Conservation (phyloP, 345 rosid genomes). For the Psidium guajava region DNA sequence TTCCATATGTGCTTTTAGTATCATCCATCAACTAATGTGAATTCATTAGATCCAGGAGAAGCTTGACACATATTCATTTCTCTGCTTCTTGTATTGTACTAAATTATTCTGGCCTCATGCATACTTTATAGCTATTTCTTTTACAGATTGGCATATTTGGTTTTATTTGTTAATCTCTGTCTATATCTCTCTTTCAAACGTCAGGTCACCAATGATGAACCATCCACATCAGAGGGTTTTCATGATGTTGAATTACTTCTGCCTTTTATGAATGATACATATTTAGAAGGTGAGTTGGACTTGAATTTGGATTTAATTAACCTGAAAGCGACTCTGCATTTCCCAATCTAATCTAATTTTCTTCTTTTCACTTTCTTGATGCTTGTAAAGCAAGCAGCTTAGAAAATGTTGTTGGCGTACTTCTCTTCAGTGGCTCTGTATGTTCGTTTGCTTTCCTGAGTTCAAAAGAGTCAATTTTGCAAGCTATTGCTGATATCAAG, state of each 20-base stretch:
- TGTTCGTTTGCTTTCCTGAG: conserved; percentile 60
- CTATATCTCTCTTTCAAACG: not conserved
- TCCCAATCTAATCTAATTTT: not conserved
- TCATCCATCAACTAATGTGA: not conserved
- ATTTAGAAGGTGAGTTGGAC: conserved; percentile 35
- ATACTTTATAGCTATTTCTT: not conserved
- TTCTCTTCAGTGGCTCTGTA: conserved; percentile 51
- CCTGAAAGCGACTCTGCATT: not conserved
- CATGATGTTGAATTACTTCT: conserved; percentile 73
- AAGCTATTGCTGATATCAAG: conserved; percentile 80
- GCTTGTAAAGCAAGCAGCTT: conserved; percentile 49
- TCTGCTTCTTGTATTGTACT: not conserved
- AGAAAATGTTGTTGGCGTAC: conserved; percentile 50
- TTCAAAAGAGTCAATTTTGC: conserved; percentile 67
- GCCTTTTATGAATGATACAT: conserved; percentile 58
- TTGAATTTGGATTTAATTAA: not conserved
- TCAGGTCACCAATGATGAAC: conserved; percentile 54
- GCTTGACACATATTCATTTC: not conserved
- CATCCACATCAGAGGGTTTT: conserved; percentile 35
- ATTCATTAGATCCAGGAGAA: not conserved
- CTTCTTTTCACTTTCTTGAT: conserved; percentile 2
- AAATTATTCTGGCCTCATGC: not conserved
- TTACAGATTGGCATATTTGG: not conserved
- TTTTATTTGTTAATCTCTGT: not conserved
- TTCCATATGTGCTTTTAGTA: not conserved